Evolutionary conservation across 2,329 filamentous ascomycete genomes (phyloP).

Genomic region (Coniochaeta hoffmannii): DNA sequence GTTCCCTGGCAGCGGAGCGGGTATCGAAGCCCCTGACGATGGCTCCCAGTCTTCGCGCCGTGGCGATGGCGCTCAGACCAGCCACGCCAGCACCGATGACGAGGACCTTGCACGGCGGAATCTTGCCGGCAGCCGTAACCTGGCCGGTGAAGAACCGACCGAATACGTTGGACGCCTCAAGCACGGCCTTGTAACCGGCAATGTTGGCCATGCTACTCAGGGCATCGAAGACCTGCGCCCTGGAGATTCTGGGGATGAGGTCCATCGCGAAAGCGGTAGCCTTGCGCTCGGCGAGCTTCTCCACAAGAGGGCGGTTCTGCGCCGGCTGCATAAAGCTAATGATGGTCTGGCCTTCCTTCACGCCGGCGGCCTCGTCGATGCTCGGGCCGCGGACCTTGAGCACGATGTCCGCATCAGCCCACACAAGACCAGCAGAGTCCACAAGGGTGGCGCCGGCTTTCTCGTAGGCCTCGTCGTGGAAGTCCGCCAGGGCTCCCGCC

Average conservation of each 20-base stretch:
- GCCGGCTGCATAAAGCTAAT: conserved; percentile 79
- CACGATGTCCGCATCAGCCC: conserved; percentile 68
- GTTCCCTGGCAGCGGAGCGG: conserved; percentile 77
- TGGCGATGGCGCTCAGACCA: conserved; percentile 80
- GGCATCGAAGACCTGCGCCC: conserved; percentile 82
- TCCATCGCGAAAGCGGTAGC: conserved; percentile 86
- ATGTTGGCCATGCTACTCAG: conserved; percentile 93
- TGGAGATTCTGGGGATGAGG: conserved; percentile 82
- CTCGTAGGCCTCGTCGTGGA: conserved; percentile 69
- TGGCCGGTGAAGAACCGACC: conserved; percentile 84
- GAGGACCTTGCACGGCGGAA: conserved; percentile 82
- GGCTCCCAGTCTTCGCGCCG: conserved; percentile 76
- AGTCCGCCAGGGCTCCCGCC: conserved; percentile 71
- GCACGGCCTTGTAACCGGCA: conserved; percentile 84
- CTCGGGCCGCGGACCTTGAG: conserved; percentile 77
- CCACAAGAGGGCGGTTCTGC: conserved; percentile 70
- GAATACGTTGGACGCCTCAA: conserved; percentile 85
- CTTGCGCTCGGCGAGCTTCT: conserved; percentile 62
- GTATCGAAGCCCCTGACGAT: conserved; percentile 90
- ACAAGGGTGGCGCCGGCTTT: conserved; percentile 72
- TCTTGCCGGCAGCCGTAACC: conserved; percentile 83
- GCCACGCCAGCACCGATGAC: conserved; percentile 89
- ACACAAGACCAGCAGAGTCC: conserved; percentile 58
- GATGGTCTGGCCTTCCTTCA: conserved; percentile 64
- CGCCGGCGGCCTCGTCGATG: conserved; percentile 58